Percentiles rank a stretch among this genome's conserved stretches.
Evolutionary conservation across 169 alveolate genomes (phyloP).

Genomic region (Cystoisospora suis): DNA sequence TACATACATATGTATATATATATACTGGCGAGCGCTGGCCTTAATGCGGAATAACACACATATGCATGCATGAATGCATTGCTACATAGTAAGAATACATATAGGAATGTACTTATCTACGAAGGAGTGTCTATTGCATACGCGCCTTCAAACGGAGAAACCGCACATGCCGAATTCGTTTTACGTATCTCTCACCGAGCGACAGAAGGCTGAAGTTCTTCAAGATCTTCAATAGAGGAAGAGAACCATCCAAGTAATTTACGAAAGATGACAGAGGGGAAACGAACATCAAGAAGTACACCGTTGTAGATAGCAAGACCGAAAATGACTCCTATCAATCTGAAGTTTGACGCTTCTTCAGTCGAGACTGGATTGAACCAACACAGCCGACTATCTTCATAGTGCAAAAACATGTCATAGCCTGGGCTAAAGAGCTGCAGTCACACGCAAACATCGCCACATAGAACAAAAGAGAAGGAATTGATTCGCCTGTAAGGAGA

Average conservation of each 20-base stretch:
- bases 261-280: constrained; percentile 88
- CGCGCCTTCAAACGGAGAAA: no score
- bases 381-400: constrained; percentile 78
- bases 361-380: constrained; percentile 87
- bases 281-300: constrained; percentile 84
- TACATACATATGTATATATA: constrained; percentile 2
- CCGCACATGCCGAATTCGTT: no score
- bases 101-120: neutral
- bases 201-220: constrained; percentile 82
- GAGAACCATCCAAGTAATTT: constrained; percentile 79
- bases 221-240: constrained; percentile 81
- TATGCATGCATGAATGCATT: neutral
- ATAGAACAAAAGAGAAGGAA: neutral
- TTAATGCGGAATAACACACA: neutral
- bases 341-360: constrained; percentile 79
- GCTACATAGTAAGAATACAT: neutral
- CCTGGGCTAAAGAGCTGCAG: constrained; percentile 84
- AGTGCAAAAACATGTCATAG: constrained; percentile 88
- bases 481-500: no score
- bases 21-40: neutral
- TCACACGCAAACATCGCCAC: neutral
- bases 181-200: constrained; percentile 78
- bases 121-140: no score
- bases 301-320: constrained; percentile 91
- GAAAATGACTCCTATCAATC: constrained; percentile 85